A percentile compares a stretch with the other conserved stretches of the same genome.
Conservation (phyloP, 345 rosid species). For the Noccaea bulbosa region DNA sequence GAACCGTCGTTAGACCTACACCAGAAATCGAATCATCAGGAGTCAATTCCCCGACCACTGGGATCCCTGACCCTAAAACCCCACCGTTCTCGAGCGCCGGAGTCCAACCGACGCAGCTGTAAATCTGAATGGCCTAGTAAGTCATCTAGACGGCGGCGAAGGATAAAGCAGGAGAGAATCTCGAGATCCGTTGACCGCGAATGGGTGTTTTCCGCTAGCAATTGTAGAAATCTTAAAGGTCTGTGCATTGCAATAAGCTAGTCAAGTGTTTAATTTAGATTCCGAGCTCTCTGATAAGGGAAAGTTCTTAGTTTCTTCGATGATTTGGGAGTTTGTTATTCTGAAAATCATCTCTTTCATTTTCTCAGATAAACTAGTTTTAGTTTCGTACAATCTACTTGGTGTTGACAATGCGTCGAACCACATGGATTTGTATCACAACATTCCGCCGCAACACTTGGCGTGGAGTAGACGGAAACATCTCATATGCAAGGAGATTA, state of each 20-base stretch:
- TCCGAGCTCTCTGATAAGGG: too few relatives aligned
- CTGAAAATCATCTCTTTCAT: background rate
- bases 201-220: slow-evolving; percentile 42
- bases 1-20: background rate
- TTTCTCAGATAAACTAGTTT: slow-evolving; percentile 57
- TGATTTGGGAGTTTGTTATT: too few relatives aligned
- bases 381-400: slow-evolving; percentile 76
- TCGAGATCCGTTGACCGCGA: slow-evolving; percentile 34
- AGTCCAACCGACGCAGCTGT: background rate
- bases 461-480: slow-evolving; percentile 66
- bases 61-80: slow-evolving; percentile 25
- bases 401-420: slow-evolving; percentile 72
- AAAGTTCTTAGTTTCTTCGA: too few relatives aligned
- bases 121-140: slow-evolving; percentile 13
- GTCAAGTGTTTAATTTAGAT: background rate
- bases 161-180: slow-evolving; percentile 21
- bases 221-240: slow-evolving; percentile 37
- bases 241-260: slow-evolving; percentile 10
- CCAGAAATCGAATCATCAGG: slow-evolving; percentile 11
- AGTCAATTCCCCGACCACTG: background rate
- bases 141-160: slow-evolving; percentile 31
- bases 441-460: slow-evolving; percentile 51
- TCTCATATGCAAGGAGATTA: slow-evolving; percentile 64
- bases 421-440: slow-evolving; percentile 63
- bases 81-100: slow-evolving; percentile 22